These are phyloP conservation scores for Trichoderma sp. DNA, from an alignment of 2,329 filamentous ascomycete species.

Conservation along the genomic window DNA sequence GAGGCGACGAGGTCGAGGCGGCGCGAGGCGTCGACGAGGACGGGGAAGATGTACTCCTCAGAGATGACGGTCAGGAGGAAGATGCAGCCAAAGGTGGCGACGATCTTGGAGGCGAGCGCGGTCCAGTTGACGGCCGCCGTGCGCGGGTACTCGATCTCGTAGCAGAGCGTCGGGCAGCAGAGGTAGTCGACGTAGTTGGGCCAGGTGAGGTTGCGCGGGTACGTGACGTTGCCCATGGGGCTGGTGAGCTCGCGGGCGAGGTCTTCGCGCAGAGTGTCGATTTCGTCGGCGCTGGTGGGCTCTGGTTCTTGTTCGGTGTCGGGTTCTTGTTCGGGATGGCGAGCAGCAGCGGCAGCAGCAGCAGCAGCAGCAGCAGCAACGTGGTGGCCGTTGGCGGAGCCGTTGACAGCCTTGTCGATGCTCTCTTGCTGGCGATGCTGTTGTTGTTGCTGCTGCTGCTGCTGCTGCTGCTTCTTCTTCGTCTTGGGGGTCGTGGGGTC, in stretches of 20 bases:
- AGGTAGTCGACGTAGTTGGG: constrained; percentile 82
- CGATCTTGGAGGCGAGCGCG: constrained; percentile 76
- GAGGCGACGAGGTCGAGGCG: constrained; percentile 45
- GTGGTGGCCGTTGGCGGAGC: neutral
- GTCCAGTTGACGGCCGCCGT: constrained; percentile 71
- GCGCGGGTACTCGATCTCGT: constrained; percentile 94
- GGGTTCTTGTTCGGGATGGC: neutral
- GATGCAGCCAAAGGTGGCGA: constrained; percentile 93
- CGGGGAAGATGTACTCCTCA: constrained; percentile 93
- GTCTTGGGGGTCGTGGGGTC: neutral
- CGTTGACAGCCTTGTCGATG: neutral
- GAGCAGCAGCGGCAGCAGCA: too few species aligned
- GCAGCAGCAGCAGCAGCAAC: constrained; percentile 9
- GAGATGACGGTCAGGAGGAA: constrained; percentile 88
- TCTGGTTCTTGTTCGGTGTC: neutral
- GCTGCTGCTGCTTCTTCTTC: neutral
- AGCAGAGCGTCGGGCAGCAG: constrained; percentile 92
- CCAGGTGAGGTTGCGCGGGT: constrained; percentile 82
- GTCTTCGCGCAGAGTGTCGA: constrained; percentile 74
- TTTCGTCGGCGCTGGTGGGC: constrained; percentile 40
- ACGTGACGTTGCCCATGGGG: constrained; percentile 83
- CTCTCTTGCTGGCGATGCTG: neutral
- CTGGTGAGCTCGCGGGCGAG: constrained; percentile 89
- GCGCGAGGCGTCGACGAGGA: constrained; percentile 67
- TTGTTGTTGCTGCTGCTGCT: neutral